Percentiles rank a stretch among this genome's conserved stretches.
Conservation (phyloP, 495 filamentous ascomycete species). For the Penicillium pulvis region DNA sequence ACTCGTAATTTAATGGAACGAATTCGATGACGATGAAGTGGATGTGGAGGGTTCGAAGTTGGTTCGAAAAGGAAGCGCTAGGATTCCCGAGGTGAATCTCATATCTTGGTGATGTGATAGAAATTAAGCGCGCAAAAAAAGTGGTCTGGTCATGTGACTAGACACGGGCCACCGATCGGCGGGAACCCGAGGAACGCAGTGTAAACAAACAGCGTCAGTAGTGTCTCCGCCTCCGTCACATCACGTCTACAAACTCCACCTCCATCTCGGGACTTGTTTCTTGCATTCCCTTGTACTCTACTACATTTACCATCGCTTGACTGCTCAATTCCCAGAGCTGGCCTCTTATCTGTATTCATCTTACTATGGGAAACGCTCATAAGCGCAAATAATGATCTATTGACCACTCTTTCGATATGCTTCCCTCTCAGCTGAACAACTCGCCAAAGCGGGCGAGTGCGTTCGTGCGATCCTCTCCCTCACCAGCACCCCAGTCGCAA, state of each 20-base stretch:
- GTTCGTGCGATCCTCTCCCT: conserved; percentile 65
- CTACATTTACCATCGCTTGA: conserved; percentile 7
- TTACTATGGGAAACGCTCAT: conserved; percentile 18
- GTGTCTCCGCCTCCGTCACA: conserved; percentile 26
- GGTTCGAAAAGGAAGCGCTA: neutral
- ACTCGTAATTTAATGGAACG: too few relatives aligned
- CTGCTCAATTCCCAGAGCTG: conserved; percentile 7
- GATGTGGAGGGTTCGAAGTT: neutral
- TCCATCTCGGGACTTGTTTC: conserved; percentile 10
- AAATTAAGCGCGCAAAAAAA: conserved; percentile 27
- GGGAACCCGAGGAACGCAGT: conserved; percentile 42
- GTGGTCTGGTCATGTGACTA: conserved; percentile 31
- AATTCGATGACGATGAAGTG: too few relatives aligned
- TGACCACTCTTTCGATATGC: conserved; percentile 39
- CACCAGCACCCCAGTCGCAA: conserved; percentile 49
- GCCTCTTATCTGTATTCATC: conserved; percentile 7
- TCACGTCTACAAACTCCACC: conserved; percentile 16
- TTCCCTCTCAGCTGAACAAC: conserved; percentile 48
- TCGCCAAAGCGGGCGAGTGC: conserved; percentile 72
- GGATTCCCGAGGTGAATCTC: neutral
- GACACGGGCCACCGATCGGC: conserved; percentile 37
- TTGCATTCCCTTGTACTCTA: conserved; percentile 1
- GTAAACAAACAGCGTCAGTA: conserved; percentile 46
- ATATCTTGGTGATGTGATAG: neutral
- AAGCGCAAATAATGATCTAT: conserved; percentile 35